These are phyloP conservation scores for Moringa oleifera DNA, from an alignment of 345 rosid species.

Conservation along the genomic window DNA sequence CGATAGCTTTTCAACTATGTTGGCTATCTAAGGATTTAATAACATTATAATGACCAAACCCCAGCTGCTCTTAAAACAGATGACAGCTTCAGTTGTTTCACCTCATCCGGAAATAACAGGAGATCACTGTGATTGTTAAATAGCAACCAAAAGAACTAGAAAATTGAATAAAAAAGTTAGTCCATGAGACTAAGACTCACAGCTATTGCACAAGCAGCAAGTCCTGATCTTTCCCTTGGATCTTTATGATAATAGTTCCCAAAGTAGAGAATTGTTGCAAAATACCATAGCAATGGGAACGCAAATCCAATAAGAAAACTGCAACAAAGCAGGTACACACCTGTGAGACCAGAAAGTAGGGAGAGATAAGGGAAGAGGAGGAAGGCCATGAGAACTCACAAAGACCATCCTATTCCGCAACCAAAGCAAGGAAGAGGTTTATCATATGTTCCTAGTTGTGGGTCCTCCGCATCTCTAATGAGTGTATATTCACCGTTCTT, in stretches of 20 bases:
- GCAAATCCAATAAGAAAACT: slow-evolving; percentile 82
- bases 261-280: slow-evolving; percentile 69
- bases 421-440: slow-evolving; percentile 95
- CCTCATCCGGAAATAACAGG: background rate
- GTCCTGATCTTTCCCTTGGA: slow-evolving; percentile 94
- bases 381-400: slow-evolving; percentile 36
- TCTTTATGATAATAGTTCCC: slow-evolving; percentile 80
- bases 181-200: slow-evolving; percentile 37
- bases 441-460: slow-evolving; percentile 56
- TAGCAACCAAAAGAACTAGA: background rate
- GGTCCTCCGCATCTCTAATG: slow-evolving; percentile 41
- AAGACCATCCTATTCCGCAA: slow-evolving; percentile 96
- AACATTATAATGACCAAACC: background rate
- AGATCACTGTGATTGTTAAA: background rate
- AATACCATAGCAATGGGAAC: slow-evolving; percentile 76
- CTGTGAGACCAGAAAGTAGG: slow-evolving; percentile 9
- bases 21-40: background rate
- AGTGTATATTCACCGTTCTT: slow-evolving; percentile 46
- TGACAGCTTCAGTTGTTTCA: background rate
- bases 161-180: background rate
- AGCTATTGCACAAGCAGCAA: slow-evolving; percentile 89
- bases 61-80: background rate
- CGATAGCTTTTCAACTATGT: background rate
- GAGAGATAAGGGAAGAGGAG: background rate
- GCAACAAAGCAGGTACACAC: slow-evolving; percentile 15